Evolutionary conservation across 2,329 filamentous ascomycete species (phyloP), one percentile per base, ranked within the genome.

Genomic region (Chaetomium sp.): DNA sequence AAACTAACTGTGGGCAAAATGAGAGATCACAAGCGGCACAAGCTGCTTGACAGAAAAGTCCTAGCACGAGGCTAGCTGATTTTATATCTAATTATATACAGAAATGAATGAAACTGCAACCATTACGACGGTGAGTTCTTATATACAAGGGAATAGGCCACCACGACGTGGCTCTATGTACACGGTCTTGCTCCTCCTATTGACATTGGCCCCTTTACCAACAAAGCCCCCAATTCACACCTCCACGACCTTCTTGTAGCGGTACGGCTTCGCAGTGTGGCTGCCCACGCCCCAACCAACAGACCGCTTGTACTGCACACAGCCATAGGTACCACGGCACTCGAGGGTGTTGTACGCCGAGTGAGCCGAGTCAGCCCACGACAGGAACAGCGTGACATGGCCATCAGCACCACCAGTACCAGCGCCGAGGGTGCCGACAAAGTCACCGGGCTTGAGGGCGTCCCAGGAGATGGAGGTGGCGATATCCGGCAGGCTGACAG

Each of bases 221-320:
- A 3, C 2, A 27, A 27, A 27, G 19, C 2, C 19, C 19, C 19
- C 19, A 27, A 27, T 27, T 27, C 3, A 27, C 19, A 2, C 19
- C 19, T 42, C 47, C 14, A 44, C 35, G 4, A 56, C 53, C 11
- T 33, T 37, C 19, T 36, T 54, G 45, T 59, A 59, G 6, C 57
- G 54, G 52, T 57, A 59, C 12, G 57, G 57, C 57, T 57, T 55
- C n/a, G 54, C 54, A 7, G 57, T 57, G 27, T 27, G 41, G 40
- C 44, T 52, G 35, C 54, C 54, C 7, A 36, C 44, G 27, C 32
- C 55, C 48, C 49, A 57, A 14, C 40, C 14, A 14, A 59, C 45
- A 5, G 40, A 5, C 19, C 54, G 52, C 52, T 57, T 53, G 35
- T 54, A 54, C 19, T 51, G 32, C 19, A 59, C 54, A 32, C 57